phyloP scores from a whole-genome alignment of 805 yeast genomes.

The Lipomyces orientalis region DNA sequence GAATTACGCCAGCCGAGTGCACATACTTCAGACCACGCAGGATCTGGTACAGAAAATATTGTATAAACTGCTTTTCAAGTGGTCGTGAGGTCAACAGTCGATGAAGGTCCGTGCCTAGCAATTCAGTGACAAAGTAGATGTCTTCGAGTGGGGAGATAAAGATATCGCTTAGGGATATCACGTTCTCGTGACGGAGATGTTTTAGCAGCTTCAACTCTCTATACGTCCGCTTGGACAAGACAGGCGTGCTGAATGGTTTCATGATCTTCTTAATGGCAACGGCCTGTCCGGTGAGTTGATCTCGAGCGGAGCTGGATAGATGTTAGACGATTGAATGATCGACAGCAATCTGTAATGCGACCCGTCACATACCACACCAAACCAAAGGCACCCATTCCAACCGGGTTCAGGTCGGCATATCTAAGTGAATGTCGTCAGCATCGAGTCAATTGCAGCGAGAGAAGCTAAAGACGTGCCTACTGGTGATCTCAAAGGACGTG shows the following conservation, averaged over 20 bases:
- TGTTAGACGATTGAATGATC: conserved; percentile 1
- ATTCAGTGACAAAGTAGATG: conserved; percentile 92
- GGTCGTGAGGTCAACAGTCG: conserved; percentile 90
- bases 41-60: conserved; percentile 94
- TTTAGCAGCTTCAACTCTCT: conserved; percentile 92
- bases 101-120: conserved; percentile 96
- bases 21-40: conserved; percentile 85
- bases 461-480: conserved; percentile 42
- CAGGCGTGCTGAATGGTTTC: conserved; percentile 96
- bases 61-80: conserved; percentile 92
- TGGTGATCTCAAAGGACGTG: conserved; percentile 91
- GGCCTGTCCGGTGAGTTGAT: conserved; percentile 84
- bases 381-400: conserved; percentile 99
- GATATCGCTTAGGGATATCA: conserved; percentile 90
- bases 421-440: conserved; percentile 48
- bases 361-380: conserved; percentile 65
- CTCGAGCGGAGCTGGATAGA: conserved; percentile 71
- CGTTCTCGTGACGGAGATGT: conserved; percentile 91
- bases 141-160: conserved; percentile 94
- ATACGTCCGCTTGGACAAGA: conserved; percentile 93
- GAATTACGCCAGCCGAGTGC: conserved; percentile 91
- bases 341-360: background rate
- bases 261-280: conserved; percentile 97
- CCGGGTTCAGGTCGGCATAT: conserved; percentile 92
- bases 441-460: conserved; percentile 11